These are phyloP conservation scores for Ogataea glucozyma DNA, from an alignment of 805 yeast species.

Conservation along the genomic window DNA sequence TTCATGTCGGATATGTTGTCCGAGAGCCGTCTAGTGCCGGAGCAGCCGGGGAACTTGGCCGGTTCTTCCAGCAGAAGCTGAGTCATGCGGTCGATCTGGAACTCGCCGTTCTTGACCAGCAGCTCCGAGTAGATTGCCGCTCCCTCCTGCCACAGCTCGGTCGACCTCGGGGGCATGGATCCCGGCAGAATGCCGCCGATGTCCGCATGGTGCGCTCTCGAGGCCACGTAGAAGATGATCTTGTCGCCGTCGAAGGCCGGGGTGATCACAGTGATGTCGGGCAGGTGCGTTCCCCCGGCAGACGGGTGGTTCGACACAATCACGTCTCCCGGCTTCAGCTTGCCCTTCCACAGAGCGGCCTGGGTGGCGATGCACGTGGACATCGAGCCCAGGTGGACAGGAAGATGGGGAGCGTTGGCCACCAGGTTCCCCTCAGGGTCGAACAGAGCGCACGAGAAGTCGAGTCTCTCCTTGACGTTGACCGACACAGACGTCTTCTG, in stretches of 20 bases:
- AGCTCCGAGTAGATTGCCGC: slow-evolving; percentile 81
- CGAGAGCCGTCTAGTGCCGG: slow-evolving; percentile 80
- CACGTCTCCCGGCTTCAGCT: slow-evolving; percentile 71
- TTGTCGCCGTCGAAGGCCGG: slow-evolving; percentile 72
- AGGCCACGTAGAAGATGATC: slow-evolving; percentile 84
- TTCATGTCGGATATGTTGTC: slow-evolving; percentile 84
- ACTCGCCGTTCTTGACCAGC: slow-evolving; percentile 67
- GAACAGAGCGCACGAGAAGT: slow-evolving; percentile 82
- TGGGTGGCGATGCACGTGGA: slow-evolving; percentile 74
- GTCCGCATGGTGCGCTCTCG: slow-evolving; percentile 96
- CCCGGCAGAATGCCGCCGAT: slow-evolving; percentile 93
- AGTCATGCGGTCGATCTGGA: slow-evolving; percentile 71
- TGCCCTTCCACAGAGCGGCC: slow-evolving; percentile 62
- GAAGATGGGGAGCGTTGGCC: slow-evolving; percentile 88
- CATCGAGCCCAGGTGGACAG: slow-evolving; percentile 87
- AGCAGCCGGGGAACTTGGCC: slow-evolving; percentile 78
- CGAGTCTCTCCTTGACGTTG: slow-evolving; percentile 80
- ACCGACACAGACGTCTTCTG: slow-evolving; percentile 81
- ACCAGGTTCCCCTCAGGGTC: slow-evolving; percentile 75
- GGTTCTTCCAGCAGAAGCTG: slow-evolving; percentile 69
- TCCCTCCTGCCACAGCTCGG: slow-evolving; percentile 84
- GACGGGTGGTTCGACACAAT: slow-evolving; percentile 79
- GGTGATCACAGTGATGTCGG: slow-evolving; percentile 89
- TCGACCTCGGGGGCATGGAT: slow-evolving; percentile 92
- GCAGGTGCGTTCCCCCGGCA: slow-evolving; percentile 84